Evolutionary conservation across 192 early-diverging fungal genomes (phyloP).

Genomic region (Backusella sp.): DNA sequence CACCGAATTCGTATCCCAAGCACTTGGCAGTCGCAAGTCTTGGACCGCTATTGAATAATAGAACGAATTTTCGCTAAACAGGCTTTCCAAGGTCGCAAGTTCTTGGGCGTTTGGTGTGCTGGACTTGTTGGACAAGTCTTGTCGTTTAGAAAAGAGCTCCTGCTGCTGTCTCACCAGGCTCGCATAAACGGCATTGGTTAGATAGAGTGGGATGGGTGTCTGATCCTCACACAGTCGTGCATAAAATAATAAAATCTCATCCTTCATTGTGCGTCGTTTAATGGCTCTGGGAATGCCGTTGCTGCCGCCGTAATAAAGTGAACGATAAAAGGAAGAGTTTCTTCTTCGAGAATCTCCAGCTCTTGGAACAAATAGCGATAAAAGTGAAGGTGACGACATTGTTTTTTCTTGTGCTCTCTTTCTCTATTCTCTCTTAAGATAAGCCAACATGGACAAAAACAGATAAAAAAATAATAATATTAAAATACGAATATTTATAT

Average conservation of each 20-base stretch:
- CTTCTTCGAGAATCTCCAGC: neutral
- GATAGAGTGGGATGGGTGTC: neutral
- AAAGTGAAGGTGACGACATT: neutral
- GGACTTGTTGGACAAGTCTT: neutral
- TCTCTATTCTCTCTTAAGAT: neutral
- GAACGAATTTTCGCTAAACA: neutral
- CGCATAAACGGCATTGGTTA: neutral
- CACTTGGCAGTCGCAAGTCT: constrained; percentile 46
- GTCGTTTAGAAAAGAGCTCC: neutral
- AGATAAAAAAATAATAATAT: neutral
- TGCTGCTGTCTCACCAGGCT: neutral
- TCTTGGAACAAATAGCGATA: neutral
- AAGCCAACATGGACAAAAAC: neutral
- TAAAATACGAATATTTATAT: too few species aligned
- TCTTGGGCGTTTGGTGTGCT: neutral
- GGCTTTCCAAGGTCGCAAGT: neutral
- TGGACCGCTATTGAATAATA: neutral
- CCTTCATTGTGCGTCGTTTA: neutral
- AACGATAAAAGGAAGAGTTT: neutral
- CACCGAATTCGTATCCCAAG: constrained; percentile 63
- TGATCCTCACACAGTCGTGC: neutral
- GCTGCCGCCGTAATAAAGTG: neutral
- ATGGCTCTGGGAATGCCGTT: neutral
- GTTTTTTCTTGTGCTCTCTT: neutral
- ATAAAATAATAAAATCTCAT: constrained; percentile 11